A percentile compares a stretch with the other conserved stretches of the same genome.
Conservation (phyloP, 1,284 basidiomycete genomes). For the Polyporus tsugae region DNA sequence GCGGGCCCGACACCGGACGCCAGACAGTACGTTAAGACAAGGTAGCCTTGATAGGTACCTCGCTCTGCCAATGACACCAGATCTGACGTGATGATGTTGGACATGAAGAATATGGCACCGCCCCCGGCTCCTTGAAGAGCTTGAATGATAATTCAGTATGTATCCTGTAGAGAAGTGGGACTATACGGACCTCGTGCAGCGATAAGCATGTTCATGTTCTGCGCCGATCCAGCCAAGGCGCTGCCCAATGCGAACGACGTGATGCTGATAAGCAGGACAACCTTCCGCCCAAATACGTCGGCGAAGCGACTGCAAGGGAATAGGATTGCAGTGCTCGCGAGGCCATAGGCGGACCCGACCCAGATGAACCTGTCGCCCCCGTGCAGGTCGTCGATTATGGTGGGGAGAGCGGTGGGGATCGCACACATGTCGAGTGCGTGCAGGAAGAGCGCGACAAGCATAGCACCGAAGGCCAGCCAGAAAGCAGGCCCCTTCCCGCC, state of each 20-base stretch:
- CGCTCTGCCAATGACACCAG: conserved; percentile 36
- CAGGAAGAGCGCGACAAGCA: conserved; percentile 23
- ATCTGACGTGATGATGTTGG: conserved; percentile 41
- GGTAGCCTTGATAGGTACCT: conserved; percentile 15
- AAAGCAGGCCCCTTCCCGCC: conserved; percentile 9
- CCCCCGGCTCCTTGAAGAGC: conserved; percentile 39
- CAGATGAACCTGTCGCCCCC: conserved; percentile 25
- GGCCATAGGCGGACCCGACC: conserved; percentile 32
- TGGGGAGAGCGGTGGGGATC: conserved; percentile 32
- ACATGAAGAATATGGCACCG: conserved; percentile 6
- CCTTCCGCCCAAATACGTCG: conserved; percentile 38
- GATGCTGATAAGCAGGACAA: conserved; percentile 34
- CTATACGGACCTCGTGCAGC: conserved; percentile 35
- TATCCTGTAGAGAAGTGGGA: conserved; percentile 5
- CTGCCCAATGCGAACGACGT: conserved; percentile 40
- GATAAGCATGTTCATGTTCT: conserved; percentile 53
- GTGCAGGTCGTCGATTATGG: conserved; percentile 29
- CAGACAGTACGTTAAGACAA: conserved; percentile 14
- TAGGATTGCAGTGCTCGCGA: conserved; percentile 38
- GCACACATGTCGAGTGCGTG: conserved; percentile 27
- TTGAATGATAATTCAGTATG: not conserved
- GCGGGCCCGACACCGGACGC: conserved; percentile 10
- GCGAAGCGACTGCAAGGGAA: conserved; percentile 37
- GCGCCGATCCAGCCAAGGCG: conserved; percentile 49
- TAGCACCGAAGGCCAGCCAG: conserved; percentile 24